These are phyloP conservation scores for Chrysanthemum makinoi DNA, from an alignment of 129 eudicot species.

Conservation along the genomic window DNA sequence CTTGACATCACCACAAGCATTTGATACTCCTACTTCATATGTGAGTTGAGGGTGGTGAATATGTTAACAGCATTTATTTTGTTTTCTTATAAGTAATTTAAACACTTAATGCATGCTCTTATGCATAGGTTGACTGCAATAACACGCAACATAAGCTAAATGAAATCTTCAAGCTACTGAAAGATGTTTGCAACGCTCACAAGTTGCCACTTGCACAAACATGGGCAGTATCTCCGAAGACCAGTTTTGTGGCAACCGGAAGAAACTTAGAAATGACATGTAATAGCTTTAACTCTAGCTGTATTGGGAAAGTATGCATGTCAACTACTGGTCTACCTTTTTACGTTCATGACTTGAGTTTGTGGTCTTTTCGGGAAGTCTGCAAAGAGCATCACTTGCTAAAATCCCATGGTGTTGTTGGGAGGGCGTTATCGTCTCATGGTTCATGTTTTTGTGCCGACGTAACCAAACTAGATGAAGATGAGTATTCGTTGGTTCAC, in stretches of 20 bases:
- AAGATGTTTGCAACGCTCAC: slow-evolving; percentile 4
- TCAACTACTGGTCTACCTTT: slow-evolving; percentile 5
- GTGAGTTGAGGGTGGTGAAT: slow-evolving; percentile 6
- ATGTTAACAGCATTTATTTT: neutral
- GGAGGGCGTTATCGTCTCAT: neutral
- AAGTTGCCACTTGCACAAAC: slow-evolving; percentile 12
- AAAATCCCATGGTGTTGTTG: slow-evolving; percentile 12
- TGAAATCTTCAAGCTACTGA: slow-evolving; percentile 12
- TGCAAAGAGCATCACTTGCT: neutral
- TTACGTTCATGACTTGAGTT: neutral
- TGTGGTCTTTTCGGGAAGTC: neutral
- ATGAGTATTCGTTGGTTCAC: slow-evolving; percentile 17
- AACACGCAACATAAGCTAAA: neutral
- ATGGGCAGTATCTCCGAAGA: neutral
- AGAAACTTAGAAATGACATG: slow-evolving; percentile 6
- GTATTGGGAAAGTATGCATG: neutral
- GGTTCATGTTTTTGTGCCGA: slow-evolving; percentile 7
- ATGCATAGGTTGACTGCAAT: neutral
- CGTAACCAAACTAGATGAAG: slow-evolving; percentile 17
- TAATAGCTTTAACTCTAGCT: neutral
- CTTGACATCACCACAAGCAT: slow-evolving; percentile 19
- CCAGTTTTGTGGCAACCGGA: neutral
- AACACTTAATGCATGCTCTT: neutral
- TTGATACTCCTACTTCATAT: neutral
- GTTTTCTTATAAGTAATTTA: neutral